Base-by-base conservation (phyloP, 2,329 filamentous ascomycete genomes). In the Piedraia hortae region DNA sequence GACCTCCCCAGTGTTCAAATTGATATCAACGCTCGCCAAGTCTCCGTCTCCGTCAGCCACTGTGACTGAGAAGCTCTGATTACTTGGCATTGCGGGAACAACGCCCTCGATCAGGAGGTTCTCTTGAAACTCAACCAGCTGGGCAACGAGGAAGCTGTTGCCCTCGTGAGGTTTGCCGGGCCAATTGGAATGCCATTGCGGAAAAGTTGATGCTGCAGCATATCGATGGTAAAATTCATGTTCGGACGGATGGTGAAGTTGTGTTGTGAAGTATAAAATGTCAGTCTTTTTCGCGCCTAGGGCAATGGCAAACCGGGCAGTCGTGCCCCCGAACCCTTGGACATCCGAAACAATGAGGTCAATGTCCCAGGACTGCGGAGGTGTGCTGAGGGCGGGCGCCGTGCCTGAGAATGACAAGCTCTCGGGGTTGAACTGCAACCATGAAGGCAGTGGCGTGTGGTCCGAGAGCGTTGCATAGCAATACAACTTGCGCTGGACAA, bases 361-460 rank as follows among this genome's bases (percentile, higher is more conserved):
- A 26, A 90, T 57, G 10, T 56, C 56, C 35, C 78, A 85, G 0
- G 50, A 57, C 36, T 88, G 69, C 3, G 75, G 68, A 5, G 64
- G 63, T 14, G 67, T 59, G 26, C 60, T 56, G 20, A 64, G 51
- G 1, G 63, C 48, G 1, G 75, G 77, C 2, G 69, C 70, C 15
- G 47, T 59, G 12, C 78, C 78, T 1, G 58, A 60, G 34, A 89
- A 88, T 1, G 54, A 55, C 17, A 89, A 47, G 1, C 45, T 52
- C 2, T 39, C 39, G 1, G 57, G 39, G 32, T 85, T 59, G 36
- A 90, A 90, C n/a, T 49, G 48, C 19, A 89, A 50, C 78, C 78
- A 90, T 1, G 75, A 67, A 10, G 78, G 78, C 16, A 90, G 48
- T 16, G 78, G 77, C n/a, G 71, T 73, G 36, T 73, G 72, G 36